Percentiles rank a stretch among this genome's conserved stretches.
phyloP scores from a whole-genome alignment of 176 grass and related monocot species.

The Zoysia pacifica region DNA sequence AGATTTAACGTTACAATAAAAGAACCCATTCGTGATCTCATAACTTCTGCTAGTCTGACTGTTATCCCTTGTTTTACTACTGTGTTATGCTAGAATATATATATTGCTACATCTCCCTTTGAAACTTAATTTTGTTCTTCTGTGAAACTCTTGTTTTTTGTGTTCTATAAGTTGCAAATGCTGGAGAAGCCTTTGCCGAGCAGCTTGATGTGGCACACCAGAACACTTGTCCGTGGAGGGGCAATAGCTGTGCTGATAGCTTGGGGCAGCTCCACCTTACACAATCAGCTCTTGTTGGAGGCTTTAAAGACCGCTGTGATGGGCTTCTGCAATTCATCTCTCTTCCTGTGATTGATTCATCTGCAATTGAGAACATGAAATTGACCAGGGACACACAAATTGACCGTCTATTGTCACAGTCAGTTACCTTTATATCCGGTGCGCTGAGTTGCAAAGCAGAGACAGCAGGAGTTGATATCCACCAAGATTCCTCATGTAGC shows the following conservation, averaged over 20 bases:
- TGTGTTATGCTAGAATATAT: constrained; percentile 41
- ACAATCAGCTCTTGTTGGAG: constrained; percentile 74
- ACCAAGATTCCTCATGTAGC: constrained; percentile 56
- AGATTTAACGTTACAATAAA: not conserved
- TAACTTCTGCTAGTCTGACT: constrained; percentile 18
- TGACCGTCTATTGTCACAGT: constrained; percentile 71
- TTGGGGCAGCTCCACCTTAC: constrained; percentile 87
- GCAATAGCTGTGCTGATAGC: constrained; percentile 89
- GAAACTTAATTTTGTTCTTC: constrained; percentile 40
- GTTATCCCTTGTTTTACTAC: constrained; percentile 25
- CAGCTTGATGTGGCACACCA: constrained; percentile 76
- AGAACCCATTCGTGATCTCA: not conserved
- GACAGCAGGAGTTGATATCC: constrained; percentile 53
- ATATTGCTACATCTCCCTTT: constrained; percentile 34
- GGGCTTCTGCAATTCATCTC: constrained; percentile 80
- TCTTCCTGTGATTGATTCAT: constrained; percentile 79
- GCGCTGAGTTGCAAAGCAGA: constrained; percentile 71
- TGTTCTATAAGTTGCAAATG: constrained; percentile 68
- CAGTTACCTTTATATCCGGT: constrained; percentile 68
- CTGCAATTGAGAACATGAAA: constrained; percentile 85
- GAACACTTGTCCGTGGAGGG: constrained; percentile 80
- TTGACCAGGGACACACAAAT: constrained; percentile 66
- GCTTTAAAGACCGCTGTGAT: constrained; percentile 94
- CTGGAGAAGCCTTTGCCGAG: constrained; percentile 72
- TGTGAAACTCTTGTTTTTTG: constrained; percentile 51